Evolutionary conservation across 345 rosid genomes (phyloP).

Genomic region (Aquilaria yunnanensis): DNA sequence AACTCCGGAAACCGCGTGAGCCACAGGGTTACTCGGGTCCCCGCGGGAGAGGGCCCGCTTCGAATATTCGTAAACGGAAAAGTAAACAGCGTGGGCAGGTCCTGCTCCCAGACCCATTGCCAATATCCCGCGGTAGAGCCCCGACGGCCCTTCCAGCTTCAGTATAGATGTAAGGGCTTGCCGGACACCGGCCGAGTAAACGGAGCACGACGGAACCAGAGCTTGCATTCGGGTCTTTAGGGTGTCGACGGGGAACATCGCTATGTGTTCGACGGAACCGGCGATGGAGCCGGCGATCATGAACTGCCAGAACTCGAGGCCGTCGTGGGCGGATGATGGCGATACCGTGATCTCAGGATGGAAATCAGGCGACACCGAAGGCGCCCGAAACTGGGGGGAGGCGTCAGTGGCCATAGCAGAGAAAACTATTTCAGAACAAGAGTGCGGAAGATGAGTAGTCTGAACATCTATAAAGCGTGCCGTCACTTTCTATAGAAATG

Average conservation of each 20-base stretch:
- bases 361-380: constrained; percentile 31
- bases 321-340: constrained; percentile 44
- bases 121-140: constrained; percentile 61
- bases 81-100: constrained; percentile 76
- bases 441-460: too few relatives aligned
- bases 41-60: constrained; percentile 44
- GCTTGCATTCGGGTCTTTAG: constrained; percentile 81
- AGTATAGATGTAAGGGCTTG: constrained; percentile 49
- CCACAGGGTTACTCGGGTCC: constrained; percentile 38
- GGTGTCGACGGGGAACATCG: constrained; percentile 80
- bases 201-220: constrained; percentile 37
- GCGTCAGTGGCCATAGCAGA: constrained; percentile 50
- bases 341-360: constrained; percentile 33
- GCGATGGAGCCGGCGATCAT: constrained; percentile 96
- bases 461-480: too few relatives aligned
- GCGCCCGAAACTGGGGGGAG: constrained; percentile 38
- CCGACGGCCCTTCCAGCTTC: constrained; percentile 44
- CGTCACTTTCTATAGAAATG: too few relatives aligned
- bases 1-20: constrained; percentile 62
- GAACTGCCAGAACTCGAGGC: constrained; percentile 90
- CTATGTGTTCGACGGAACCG: constrained; percentile 88
- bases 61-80: constrained; percentile 58
- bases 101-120: constrained; percentile 89
- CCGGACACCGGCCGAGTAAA: constrained; percentile 36
- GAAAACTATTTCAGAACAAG: neutral